Evolutionary conservation across 345 rosid species (phyloP).

Genomic region (Brassica carinata): DNA sequence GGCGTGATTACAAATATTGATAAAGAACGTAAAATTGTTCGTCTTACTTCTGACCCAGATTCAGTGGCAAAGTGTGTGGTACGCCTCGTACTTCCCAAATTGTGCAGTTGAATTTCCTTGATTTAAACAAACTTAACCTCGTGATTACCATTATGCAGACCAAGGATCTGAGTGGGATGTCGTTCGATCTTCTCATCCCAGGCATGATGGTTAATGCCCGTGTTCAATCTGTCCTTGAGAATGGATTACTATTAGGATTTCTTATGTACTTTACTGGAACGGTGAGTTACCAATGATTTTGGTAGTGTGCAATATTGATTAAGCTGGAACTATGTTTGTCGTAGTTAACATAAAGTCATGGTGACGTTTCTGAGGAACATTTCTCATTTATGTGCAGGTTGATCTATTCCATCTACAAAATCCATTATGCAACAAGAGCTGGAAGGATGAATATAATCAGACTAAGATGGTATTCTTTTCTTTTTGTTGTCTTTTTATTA

Average conservation of each 20-base stretch:
- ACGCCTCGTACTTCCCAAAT: slow-evolving; percentile 35
- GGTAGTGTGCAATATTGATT: slow-evolving; percentile 4
- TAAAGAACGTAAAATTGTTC: slow-evolving; percentile 71
- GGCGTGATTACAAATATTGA: slow-evolving; percentile 77
- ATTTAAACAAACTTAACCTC: slow-evolving; percentile 16
- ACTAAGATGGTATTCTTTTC: slow-evolving; percentile 66
- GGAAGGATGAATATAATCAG: slow-evolving; percentile 80
- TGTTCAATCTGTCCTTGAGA: slow-evolving; percentile 81
- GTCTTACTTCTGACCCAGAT: slow-evolving; percentile 68
- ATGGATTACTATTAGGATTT: slow-evolving; percentile 84
- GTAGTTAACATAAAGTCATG: slow-evolving; percentile 16
- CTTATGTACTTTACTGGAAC: slow-evolving; percentile 94
- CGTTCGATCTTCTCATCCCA: slow-evolving; percentile 90
- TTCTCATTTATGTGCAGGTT: slow-evolving; percentile 58
- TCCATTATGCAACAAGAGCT: slow-evolving; percentile 54
- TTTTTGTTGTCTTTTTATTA: neutral
- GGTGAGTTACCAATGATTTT: slow-evolving; percentile 55
- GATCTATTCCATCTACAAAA: slow-evolving; percentile 80
- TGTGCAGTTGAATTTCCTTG: neutral
- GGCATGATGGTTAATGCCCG: slow-evolving; percentile 95
- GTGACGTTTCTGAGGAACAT: slow-evolving; percentile 15
- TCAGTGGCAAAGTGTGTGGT: slow-evolving; percentile 77
- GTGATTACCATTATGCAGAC: slow-evolving; percentile 53
- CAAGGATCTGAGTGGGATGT: slow-evolving; percentile 84
- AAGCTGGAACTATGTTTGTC: slow-evolving; percentile 12